phyloP scores from a whole-genome alignment of 1,284 basidiomycete genomes.

The Leucoagaricus sp. region DNA sequence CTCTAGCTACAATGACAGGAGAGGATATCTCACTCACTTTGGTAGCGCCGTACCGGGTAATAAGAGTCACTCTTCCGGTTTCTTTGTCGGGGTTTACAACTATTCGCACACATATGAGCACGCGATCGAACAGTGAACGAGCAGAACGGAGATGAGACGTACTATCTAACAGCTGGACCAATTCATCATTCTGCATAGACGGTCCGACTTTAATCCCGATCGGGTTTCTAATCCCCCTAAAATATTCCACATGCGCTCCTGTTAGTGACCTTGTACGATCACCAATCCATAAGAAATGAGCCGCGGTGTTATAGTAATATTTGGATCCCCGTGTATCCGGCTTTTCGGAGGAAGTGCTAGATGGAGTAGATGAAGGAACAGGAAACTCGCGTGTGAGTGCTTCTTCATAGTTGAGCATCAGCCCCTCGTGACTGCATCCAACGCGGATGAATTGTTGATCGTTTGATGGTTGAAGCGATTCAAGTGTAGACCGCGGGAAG shows the following conservation, averaged over 20 bases:
- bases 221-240: constrained; percentile 92
- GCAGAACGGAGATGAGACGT: constrained; percentile 5
- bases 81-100: constrained; percentile 89
- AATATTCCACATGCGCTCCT: constrained; percentile 96
- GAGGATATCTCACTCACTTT: constrained; percentile 65
- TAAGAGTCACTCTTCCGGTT: constrained; percentile 84
- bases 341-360: constrained; percentile 17
- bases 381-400: constrained; percentile 79
- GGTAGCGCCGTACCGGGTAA: constrained; percentile 89
- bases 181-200: constrained; percentile 78
- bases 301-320: constrained; percentile 83
- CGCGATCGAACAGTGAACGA: constrained; percentile 1
- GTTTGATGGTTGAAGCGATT: not conserved
- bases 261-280: constrained; percentile 94
- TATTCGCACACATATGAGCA: constrained; percentile 29
- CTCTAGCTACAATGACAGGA: no score
- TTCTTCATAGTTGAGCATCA: constrained; percentile 93
- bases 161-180: constrained; percentile 83
- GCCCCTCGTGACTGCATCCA: constrained; percentile 81
- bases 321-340: constrained; percentile 21
- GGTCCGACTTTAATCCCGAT: constrained; percentile 98
- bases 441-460: not conserved
- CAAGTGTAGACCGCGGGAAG: constrained; percentile 5
- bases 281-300: constrained; percentile 97
- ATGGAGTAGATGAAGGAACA: constrained; percentile 27